A percentile compares a stretch with the other conserved stretches of the same genome.
These are phyloP conservation scores for Petasospora fabianii DNA, from an alignment of 1,139 yeast species.

Conservation along the genomic window DNA sequence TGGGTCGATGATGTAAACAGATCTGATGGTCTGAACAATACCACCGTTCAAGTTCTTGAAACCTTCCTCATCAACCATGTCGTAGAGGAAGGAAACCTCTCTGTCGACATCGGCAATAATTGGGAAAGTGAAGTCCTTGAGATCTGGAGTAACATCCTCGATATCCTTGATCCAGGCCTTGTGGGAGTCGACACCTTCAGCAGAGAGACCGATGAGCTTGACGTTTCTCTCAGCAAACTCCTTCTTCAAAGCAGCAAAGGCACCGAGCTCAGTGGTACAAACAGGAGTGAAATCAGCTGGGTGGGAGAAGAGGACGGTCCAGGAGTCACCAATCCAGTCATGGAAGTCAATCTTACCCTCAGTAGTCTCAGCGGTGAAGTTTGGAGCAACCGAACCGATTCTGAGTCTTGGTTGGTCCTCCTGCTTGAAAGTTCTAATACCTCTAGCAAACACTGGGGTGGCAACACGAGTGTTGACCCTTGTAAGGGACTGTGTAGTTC, in stretches of 20 bases:
- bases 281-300: conserved; percentile 90
- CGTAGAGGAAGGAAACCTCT: conserved; percentile 65
- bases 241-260: conserved; percentile 78
- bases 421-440: conserved; percentile 45
- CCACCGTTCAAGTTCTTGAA: conserved; percentile 71
- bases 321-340: conserved; percentile 67
- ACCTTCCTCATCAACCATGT: conserved; percentile 85
- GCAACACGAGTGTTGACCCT: conserved; percentile 22
- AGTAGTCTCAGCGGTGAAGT: conserved; percentile 71
- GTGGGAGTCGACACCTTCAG: conserved; percentile 69
- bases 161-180: conserved; percentile 80
- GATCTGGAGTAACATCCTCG: conserved; percentile 58
- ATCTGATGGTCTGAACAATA: conserved; percentile 72
- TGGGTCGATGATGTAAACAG: conserved; percentile 83
- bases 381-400: conserved; percentile 75
- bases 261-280: conserved; percentile 88
- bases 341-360: conserved; percentile 73
- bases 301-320: conserved; percentile 82
- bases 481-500: conserved; percentile 24
- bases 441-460: conserved; percentile 27
- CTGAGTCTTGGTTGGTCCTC: conserved; percentile 61
- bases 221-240: conserved; percentile 75
- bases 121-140: conserved; percentile 58
- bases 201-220: conserved; percentile 76
- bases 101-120: conserved; percentile 75